Evolutionary conservation across 2,329 filamentous ascomycete genomes (phyloP), one percentile per base, ranked within the genome.

Genomic region (Rhynchosporium graminicola): DNA sequence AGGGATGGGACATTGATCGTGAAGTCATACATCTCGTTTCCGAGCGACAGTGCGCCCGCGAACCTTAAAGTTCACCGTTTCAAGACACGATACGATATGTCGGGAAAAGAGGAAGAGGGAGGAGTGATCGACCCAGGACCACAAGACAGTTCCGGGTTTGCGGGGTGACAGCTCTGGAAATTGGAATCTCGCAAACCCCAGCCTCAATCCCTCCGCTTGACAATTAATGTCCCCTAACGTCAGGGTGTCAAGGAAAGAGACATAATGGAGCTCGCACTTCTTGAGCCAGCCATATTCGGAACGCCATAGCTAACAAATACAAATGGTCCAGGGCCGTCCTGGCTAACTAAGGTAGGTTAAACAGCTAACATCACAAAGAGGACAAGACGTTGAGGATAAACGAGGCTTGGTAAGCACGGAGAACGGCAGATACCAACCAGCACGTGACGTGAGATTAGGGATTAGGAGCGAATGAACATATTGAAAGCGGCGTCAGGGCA

Each of bases 361-460:
- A 20, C 20, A 20, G 29, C 15, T 3, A 28, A 28, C n/a, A 38
- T 15, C 12, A 51, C n/a, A 36, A 31, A 20, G 31, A 40, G 51
- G 33, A 26, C 51, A 54, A 54, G 51, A 54, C 36, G 51, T 54
- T 42, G 51, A 42, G 50, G 31, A 54, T 42, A 54, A 36, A 40
- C 51, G 51, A 54, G 51, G n/a, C 51, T 54, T 42, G 51, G 51
- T 36, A 5, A 20, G 33, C 33, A 33, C 38, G 28, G 36, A 15
- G 4, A 15, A 3, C 15, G 36, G 50, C 50, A 29, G 29, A 4
- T 42, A 15, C 13, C 48, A n/a, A 12, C 50, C 33, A 29, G 4
- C 51, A 54, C 51, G 51, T 54, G 51, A 54, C 9, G 33, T 20
- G 20, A 20, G 20, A 20, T 20, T 20, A 20, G 20, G 20, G 20